A percentile compares a stretch with the other conserved stretches of the same genome.
Evolutionary conservation across 208 protist genomes (phyloP).

Genomic region (Leishmania amazonensis): DNA sequence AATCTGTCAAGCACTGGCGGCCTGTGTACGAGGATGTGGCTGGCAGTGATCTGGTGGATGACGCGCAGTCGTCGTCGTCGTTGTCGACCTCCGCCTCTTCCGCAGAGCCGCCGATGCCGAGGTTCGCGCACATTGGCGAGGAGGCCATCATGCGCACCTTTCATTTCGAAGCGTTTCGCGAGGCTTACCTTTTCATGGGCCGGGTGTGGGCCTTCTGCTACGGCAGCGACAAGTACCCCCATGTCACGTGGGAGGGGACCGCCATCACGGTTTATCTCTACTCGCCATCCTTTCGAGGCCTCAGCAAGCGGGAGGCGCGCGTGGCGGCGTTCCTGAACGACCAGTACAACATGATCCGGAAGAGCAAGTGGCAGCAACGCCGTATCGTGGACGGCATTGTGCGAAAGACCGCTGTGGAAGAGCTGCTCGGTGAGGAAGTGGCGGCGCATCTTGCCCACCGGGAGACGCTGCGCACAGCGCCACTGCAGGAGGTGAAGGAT

Average conservation of each 20-base stretch:
- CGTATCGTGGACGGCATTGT: slow-evolving; percentile 30
- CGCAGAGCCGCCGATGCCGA: slow-evolving; percentile 26
- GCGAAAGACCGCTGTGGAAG: slow-evolving; percentile 41
- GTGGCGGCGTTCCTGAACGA: slow-evolving; percentile 87
- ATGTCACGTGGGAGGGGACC: slow-evolving; percentile 62
- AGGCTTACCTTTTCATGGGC: slow-evolving; percentile 86
- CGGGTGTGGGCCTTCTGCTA: slow-evolving; percentile 88
- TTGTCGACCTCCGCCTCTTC: background rate
- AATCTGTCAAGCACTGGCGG: slow-evolving; percentile 78
- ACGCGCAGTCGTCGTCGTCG: background rate
- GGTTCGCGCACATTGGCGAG: slow-evolving; percentile 41
- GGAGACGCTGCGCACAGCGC: slow-evolving; percentile 43
- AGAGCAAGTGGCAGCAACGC: slow-evolving; percentile 66
- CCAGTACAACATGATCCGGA: slow-evolving; percentile 85
- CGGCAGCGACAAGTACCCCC: slow-evolving; percentile 80
- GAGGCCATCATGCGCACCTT: slow-evolving; percentile 80
- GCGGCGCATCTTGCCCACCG: slow-evolving; percentile 30
- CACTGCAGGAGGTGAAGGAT: slow-evolving; percentile 44
- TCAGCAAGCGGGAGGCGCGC: slow-evolving; percentile 81
- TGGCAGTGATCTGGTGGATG: background rate
- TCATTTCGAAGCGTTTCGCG: slow-evolving; percentile 54
- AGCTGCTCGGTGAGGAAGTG: slow-evolving; percentile 48
- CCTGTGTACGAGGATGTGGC: slow-evolving; percentile 44
- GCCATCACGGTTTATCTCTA: slow-evolving; percentile 81
- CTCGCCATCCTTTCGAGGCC: slow-evolving; percentile 76